phyloP scores from a whole-genome alignment of 768 basidiomycete genomes.

The Multifurca ochricompacta region DNA sequence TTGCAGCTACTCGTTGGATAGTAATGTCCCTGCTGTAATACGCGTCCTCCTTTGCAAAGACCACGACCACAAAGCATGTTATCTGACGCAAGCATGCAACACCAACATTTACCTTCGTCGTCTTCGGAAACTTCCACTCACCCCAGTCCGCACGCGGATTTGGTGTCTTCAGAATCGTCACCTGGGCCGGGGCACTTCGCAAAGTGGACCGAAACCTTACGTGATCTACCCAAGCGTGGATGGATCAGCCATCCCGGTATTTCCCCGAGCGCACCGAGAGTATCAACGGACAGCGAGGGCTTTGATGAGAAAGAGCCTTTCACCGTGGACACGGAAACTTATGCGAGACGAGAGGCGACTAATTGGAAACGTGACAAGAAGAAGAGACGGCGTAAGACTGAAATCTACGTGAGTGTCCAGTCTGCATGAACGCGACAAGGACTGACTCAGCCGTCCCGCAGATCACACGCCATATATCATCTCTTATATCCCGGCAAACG shows the following conservation, averaged over 20 bases:
- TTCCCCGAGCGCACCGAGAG: conserved; percentile 26
- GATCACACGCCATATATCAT: conserved; percentile 81
- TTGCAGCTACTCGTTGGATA: conserved; percentile 27
- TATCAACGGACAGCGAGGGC: conserved; percentile 25
- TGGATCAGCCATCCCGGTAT: conserved; percentile 26
- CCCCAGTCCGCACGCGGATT: neutral
- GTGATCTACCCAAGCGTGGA: conserved; percentile 31
- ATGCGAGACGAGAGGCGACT: conserved; percentile 22
- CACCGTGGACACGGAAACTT: conserved; percentile 18
- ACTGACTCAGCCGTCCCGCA: conserved; percentile 23
- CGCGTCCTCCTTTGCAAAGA: neutral
- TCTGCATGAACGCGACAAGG: neutral
- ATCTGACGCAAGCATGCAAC: conserved; percentile 1
- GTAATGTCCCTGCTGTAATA: conserved; percentile 13
- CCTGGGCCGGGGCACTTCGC: neutral
- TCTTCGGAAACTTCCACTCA: neutral
- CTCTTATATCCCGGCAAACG: conserved; percentile 72
- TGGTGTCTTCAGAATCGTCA: neutral
- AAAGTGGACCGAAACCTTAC: conserved; percentile 34
- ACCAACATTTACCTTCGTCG: neutral
- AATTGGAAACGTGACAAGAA: conserved; percentile 34
- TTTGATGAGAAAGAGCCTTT: conserved; percentile 24
- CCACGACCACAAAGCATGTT: conserved; percentile 22
- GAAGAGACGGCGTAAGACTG: conserved; percentile 46
- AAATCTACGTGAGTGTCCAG: conserved; percentile 57